Evolutionary conservation across 805 yeast species (phyloP).

Genomic region (Millerozyma acaciae): DNA sequence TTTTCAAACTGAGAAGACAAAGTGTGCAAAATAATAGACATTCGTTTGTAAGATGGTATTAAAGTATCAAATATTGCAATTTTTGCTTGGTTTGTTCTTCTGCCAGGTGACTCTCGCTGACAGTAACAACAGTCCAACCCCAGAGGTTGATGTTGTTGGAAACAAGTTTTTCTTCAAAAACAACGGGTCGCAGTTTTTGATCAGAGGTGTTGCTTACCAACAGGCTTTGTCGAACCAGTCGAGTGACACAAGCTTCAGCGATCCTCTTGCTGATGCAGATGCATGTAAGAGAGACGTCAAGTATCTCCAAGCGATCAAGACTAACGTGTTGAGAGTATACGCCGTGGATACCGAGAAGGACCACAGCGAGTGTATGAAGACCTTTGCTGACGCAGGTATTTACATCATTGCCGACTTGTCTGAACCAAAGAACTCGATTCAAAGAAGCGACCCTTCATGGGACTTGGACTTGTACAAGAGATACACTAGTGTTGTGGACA

Average conservation of each 20-base stretch:
- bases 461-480: conserved; percentile 64
- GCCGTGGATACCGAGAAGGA: conserved; percentile 36
- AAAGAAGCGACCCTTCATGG: conserved; percentile 78
- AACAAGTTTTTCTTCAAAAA: conserved; percentile 40
- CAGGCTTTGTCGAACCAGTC: conserved; percentile 32
- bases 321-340: conserved; percentile 42
- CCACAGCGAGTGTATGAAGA: conserved; percentile 40
- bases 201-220: conserved; percentile 44
- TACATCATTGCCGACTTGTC: conserved; percentile 43
- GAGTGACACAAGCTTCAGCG: conserved; percentile 17
- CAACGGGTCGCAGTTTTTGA: conserved; percentile 42
- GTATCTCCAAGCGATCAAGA: conserved; percentile 33
- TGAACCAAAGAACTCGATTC: conserved; percentile 76
- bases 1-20: too few species aligned
- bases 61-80: conserved; percentile 3
- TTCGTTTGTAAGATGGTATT: neutral
- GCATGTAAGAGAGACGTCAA: conserved; percentile 42
- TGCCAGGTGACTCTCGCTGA: conserved; percentile 3
- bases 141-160: conserved; percentile 38
- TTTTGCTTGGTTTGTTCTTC: conserved; percentile 5
- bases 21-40: too few species aligned
- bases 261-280: conserved; percentile 39
- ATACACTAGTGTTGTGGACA: conserved; percentile 79
- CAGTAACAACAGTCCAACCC: conserved; percentile 12
- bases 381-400: conserved; percentile 44